These are phyloP conservation scores for Pneumocystis canis DNA, from an alignment of 1,139 yeast species.

Conservation along the genomic window DNA sequence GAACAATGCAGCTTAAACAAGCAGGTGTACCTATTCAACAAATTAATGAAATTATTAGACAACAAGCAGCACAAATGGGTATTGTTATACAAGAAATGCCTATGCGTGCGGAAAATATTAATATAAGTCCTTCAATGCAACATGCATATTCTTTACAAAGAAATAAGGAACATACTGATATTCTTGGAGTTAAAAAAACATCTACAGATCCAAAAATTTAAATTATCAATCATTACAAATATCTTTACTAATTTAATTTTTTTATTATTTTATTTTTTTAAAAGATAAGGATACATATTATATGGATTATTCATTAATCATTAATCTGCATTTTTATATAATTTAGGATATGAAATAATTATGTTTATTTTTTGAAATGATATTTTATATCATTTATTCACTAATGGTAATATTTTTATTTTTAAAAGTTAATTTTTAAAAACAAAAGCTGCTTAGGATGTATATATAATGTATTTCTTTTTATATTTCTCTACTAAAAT, in stretches of 20 bases:
- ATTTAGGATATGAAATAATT: background rate
- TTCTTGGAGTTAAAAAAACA: background rate
- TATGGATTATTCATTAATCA: background rate
- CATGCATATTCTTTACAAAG: background rate
- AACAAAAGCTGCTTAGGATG: too few species aligned
- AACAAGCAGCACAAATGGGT: background rate
- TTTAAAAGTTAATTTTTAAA: background rate
- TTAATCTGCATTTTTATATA: background rate
- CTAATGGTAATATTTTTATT: background rate
- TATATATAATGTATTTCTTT: too few species aligned
- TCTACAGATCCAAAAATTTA: background rate
- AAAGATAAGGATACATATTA: background rate
- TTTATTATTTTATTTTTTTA: background rate
- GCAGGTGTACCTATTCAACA: background rate
- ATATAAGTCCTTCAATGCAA: background rate
- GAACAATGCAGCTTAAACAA: background rate
- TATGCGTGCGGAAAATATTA: background rate
- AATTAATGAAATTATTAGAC: background rate
- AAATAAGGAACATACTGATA: background rate
- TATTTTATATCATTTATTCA: background rate
- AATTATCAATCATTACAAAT: too few species aligned
- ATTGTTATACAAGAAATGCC: background rate
- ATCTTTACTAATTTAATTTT: too few species aligned
- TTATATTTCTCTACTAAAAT: too few species aligned
- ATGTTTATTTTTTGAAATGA: background rate